These are phyloP conservation scores for Fusarium nelsonii DNA, from an alignment of 2,329 filamentous ascomycete genomes.

Conservation along the genomic window DNA sequence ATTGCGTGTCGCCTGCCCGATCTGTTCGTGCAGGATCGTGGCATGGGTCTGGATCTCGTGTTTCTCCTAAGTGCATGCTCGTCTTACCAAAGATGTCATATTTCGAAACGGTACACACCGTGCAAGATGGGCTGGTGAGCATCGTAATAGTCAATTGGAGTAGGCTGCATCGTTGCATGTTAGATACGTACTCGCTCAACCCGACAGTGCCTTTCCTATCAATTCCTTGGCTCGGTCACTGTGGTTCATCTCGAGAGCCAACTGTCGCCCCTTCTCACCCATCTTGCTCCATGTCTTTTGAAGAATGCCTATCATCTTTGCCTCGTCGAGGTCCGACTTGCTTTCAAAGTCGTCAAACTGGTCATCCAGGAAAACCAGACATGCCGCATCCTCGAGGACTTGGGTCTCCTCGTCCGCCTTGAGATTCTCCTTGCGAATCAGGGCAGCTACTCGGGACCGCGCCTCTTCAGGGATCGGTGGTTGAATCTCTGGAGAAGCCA, in stretches of 20 bases:
- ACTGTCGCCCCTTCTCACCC: constrained; percentile 69
- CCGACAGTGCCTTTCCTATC: constrained; percentile 71
- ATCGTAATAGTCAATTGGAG: constrained; percentile 1
- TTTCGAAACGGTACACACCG: background rate
- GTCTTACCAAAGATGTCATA: constrained; percentile 10
- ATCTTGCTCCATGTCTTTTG: constrained; percentile 83
- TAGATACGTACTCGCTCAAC: constrained; percentile 14
- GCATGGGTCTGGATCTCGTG: background rate
- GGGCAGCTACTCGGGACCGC: constrained; percentile 71
- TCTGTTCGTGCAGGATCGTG: constrained; percentile 18
- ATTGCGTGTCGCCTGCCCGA: background rate
- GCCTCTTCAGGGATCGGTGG: constrained; percentile 62
- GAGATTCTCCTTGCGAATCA: constrained; percentile 84
- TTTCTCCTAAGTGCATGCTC: background rate
- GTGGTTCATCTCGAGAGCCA: constrained; percentile 76
- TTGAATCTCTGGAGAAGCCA: constrained; percentile 53
- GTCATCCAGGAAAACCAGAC: constrained; percentile 87
- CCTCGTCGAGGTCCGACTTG: constrained; percentile 75
- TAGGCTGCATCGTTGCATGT: background rate
- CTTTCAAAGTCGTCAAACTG: constrained; percentile 85
- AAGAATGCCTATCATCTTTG: constrained; percentile 79
- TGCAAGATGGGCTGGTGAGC: background rate
- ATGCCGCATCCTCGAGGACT: constrained; percentile 86
- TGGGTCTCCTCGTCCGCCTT: constrained; percentile 72
- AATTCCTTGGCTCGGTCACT: constrained; percentile 71